Percentiles rank a stretch among this genome's conserved stretches.
These are phyloP conservation scores for Rhodotorula glutinis DNA, from an alignment of 1,284 basidiomycete species.

Conservation along the genomic window DNA sequence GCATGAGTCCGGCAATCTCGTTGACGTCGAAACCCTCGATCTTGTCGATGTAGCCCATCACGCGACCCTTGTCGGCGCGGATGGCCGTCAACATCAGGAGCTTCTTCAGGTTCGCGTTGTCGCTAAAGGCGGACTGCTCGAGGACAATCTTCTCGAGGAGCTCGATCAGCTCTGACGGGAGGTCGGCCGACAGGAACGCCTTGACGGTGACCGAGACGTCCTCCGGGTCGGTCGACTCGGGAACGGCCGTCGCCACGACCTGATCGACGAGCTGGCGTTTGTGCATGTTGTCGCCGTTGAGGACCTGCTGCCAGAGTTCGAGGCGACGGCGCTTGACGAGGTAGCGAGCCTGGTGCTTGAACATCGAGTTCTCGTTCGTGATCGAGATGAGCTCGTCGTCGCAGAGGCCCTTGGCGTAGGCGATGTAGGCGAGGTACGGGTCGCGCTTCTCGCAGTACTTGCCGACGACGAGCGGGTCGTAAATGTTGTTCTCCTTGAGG, in stretches of 20 bases:
- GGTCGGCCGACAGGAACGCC: slow-evolving; percentile 94
- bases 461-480: slow-evolving; percentile 93
- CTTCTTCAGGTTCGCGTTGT: slow-evolving; percentile 94
- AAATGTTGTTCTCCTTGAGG: slow-evolving; percentile 98
- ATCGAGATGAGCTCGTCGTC: slow-evolving; percentile 96
- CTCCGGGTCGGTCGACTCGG: slow-evolving; percentile 96
- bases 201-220: slow-evolving; percentile 99
- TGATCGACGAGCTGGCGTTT: slow-evolving; percentile 94
- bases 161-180: slow-evolving; percentile 96
- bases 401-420: slow-evolving; percentile 98
- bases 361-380: slow-evolving; percentile 99
- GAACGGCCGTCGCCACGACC: slow-evolving; percentile 88
- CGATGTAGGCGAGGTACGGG: slow-evolving; percentile 97
- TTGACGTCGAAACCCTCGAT: slow-evolving; percentile 90
- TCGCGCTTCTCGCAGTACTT: slow-evolving; percentile 99
- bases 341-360: slow-evolving; percentile 99
- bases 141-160: slow-evolving; percentile 98
- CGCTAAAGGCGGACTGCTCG: slow-evolving; percentile 94
- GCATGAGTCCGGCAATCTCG: slow-evolving; percentile 96
- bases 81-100: slow-evolving; percentile 92
- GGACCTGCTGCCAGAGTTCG: slow-evolving; percentile 95
- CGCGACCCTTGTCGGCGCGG: slow-evolving; percentile 97
- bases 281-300: slow-evolving; percentile 83
- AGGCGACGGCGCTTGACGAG: slow-evolving; percentile 93
- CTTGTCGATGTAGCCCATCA: slow-evolving; percentile 97